Conservation (phyloP, 345 rosid genomes). For the Arabidopsis suecica region DNA sequence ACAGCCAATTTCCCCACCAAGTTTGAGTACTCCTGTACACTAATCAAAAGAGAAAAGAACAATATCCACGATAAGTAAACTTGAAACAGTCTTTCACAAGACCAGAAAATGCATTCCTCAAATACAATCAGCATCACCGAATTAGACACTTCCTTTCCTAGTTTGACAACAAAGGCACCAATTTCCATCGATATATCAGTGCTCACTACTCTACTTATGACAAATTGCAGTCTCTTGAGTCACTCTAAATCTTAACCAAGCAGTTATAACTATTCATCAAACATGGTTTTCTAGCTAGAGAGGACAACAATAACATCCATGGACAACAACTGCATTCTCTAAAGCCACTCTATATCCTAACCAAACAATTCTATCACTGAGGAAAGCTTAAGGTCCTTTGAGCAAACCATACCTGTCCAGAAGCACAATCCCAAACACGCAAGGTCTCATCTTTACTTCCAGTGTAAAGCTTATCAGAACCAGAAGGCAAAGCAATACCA, state of each 20-base stretch:
- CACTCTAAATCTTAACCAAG: background rate
- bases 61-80: constrained; percentile 19
- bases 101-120: background rate
- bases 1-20: constrained; percentile 94
- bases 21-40: constrained; percentile 68
- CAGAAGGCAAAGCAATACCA: constrained; percentile 86
- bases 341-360: constrained; percentile 4
- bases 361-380: constrained; percentile 7
- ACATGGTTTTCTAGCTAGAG: background rate
- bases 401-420: constrained; percentile 81
- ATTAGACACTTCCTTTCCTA: background rate
- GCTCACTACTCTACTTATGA: background rate
- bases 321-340: background rate
- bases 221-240: background rate
- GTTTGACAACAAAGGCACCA: background rate
- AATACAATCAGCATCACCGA: background rate
- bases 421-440: constrained; percentile 90
- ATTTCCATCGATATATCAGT: background rate
- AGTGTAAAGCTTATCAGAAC: constrained; percentile 87
- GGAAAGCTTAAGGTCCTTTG: background rate
- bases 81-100: constrained; percentile 16
- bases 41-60: constrained; percentile 36
- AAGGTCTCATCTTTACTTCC: constrained; percentile 88
- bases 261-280: background rate
- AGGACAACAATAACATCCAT: background rate